A percentile compares a stretch with the other conserved stretches of the same genome.
These are phyloP conservation scores for Phytophthora podocarpi DNA, from an alignment of 352 stramenopile species.

Conservation along the genomic window DNA sequence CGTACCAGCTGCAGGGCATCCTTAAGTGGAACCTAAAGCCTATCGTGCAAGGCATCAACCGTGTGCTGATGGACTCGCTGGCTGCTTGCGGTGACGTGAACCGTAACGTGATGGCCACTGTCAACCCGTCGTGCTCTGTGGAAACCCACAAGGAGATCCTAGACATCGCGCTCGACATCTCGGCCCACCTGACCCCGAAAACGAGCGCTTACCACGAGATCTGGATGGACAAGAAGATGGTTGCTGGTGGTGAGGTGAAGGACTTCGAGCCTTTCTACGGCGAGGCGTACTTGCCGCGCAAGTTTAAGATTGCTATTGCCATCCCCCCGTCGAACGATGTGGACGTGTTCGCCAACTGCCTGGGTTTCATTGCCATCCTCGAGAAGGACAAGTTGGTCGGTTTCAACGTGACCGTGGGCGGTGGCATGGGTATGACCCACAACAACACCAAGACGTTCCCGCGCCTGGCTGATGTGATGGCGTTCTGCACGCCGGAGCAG, in stretches of 20 bases:
- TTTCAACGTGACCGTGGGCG: conserved; percentile 97
- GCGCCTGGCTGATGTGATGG: conserved; percentile 95
- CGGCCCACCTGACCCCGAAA: conserved; percentile 93
- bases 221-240: conserved; percentile 98
- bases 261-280: conserved; percentile 98
- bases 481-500: conserved; percentile 95
- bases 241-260: conserved; percentile 90
- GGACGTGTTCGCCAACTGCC: conserved; percentile 98
- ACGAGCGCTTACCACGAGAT: conserved; percentile 97
- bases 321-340: conserved; percentile 97
- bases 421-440: conserved; percentile 97
- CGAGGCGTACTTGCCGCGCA: conserved; percentile 96
- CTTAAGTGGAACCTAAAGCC: conserved; percentile 97
- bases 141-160: conserved; percentile 88
- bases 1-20: conserved; percentile 97
- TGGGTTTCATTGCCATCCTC: conserved; percentile 95
- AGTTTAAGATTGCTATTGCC: conserved; percentile 99
- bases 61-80: conserved; percentile 93
- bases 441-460: conserved; percentile 98
- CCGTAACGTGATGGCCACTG: conserved; percentile 97
- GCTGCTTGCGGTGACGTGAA: conserved; percentile 97
- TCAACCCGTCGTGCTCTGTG: conserved; percentile 88
- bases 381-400: conserved; percentile 84
- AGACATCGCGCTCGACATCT: conserved; percentile 87
- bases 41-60: conserved; percentile 93